Evolutionary conservation across 2,329 filamentous ascomycete genomes (phyloP), one percentile per base, ranked within the genome.

Genomic region (Colletotrichum musae): DNA sequence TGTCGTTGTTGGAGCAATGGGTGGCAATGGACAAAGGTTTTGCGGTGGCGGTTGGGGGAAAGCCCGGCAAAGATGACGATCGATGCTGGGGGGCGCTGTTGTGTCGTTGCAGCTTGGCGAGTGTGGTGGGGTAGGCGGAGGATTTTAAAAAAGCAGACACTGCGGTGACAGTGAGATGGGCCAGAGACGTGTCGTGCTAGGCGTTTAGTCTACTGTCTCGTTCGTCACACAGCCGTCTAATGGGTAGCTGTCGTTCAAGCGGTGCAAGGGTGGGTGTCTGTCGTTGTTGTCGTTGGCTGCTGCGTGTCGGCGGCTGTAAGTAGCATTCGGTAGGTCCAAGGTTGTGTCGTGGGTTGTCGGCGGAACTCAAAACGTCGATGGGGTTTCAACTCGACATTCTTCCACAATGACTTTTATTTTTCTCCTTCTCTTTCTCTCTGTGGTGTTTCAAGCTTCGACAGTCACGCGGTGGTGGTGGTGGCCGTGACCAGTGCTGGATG

Each of bases 121-220:
- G 28, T 7, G 51, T 47, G 28, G 66, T 69, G 66, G 62, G 56
- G 62, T 41, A 60, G 36, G 18, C 56, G 36, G 43, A 60, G 48
- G 61, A 26, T 60, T 66, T 16, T n/a, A 41, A 45, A 18, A 54
- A 56, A 56, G 39, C 24, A 21, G 62, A 36, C 41, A 56, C 50
- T 52, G 56, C 43, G 26, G 56, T 59, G 66, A 66, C 50, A 15
- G 39, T 54, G 50, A 60, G 43, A 43, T 60, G 39, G 21, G 45
- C n/a, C 41, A 59, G 24, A 52, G 26, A 60, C 10, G 36, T 36
- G 32, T 41, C 4, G 50, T 52, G 54, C 45, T 47, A 51, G 21
- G 50, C 6, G 45, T 50, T 45, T 61, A 56, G 51, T 58, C 51
- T 51, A 24, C 36, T 69, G 66, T 69, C 66, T 66, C 57, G 52